Evolutionary conservation across 176 grass and related monocot genomes (phyloP), one percentile per base, ranked within the genome.

Genomic region (Hsuehochloa calcarea): DNA sequence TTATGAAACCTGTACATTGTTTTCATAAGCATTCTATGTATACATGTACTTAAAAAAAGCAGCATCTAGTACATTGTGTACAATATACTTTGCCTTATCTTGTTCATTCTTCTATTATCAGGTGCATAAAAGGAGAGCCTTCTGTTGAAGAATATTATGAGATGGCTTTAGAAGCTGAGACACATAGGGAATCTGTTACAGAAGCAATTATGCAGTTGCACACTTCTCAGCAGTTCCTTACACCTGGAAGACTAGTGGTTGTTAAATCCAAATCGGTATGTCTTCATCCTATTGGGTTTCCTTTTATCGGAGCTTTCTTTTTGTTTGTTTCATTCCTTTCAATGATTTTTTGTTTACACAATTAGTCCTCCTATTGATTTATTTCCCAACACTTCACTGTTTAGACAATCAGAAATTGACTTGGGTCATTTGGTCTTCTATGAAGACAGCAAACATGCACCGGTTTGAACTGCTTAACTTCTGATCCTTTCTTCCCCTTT

Each of bases 61-160:
- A 76, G 17, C 71, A 75, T 70, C 31, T 46, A 65, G 11, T 70
- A 61, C 74, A 63, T 55, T 70, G 29, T 63, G 3, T 71, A 68
- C 68, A 39, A 9, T 79, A 16, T 68, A 77, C 49, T 61, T 80
- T 73, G 29, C 49, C n/a, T 73, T 27, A 59, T 72, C 19, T 65
- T 47, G 23, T 59, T 68, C 40, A 34, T 91, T 87, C 79, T 67
- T 79, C 0, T 85, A 85, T 90, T 26, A 10, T 74, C 76, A 95
- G 96, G 63, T 98, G 96, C 84, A 95, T 98, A 88, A 98, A 98
- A 89, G 96, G 96, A 71, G 96, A 95, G 59, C 87, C 96, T 72
- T 77, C 91, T 44, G 92, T 98, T 80, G 96, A 98, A 89, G 93
- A 95, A 75, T 98, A 98, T 79, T 98, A 92, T 6, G 87, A 83